These are phyloP conservation scores for Phytophthora tentaculata DNA, from an alignment of 352 stramenopile species.

Conservation along the genomic window DNA sequence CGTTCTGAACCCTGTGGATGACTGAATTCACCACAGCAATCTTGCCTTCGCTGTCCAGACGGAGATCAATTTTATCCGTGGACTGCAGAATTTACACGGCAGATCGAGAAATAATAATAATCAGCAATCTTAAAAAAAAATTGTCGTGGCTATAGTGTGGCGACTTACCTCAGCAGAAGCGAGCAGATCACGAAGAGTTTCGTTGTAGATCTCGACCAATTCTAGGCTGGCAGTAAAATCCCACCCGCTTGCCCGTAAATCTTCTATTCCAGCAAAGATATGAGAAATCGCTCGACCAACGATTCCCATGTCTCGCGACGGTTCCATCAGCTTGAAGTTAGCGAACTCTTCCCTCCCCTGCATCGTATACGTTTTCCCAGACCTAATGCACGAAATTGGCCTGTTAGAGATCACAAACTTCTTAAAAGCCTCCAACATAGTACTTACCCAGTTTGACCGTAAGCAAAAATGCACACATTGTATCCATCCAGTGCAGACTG, in stretches of 20 bases:
- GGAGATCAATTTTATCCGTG: constrained; percentile 73
- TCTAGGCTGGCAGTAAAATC: constrained; percentile 74
- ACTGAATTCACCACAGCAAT: constrained; percentile 70
- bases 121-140: constrained; percentile 5
- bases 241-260: constrained; percentile 74
- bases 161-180: constrained; percentile 53
- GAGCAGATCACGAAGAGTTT: constrained; percentile 95
- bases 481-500: constrained; percentile 96
- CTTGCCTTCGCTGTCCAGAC: constrained; percentile 73
- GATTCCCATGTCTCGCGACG: constrained; percentile 75
- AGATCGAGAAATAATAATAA: not conserved
- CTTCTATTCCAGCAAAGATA: constrained; percentile 74
- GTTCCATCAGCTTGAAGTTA: constrained; percentile 41
- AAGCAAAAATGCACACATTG: constrained; percentile 97
- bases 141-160: not conserved
- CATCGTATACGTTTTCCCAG: constrained; percentile 91
- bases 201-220: constrained; percentile 98
- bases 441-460: constrained; percentile 81
- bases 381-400: constrained; percentile 40
- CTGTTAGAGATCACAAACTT: not conserved
- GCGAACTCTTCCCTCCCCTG: constrained; percentile 62
- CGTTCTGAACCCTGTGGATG: constrained; percentile 55
- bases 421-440: not conserved
- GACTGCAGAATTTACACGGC: constrained; percentile 36
- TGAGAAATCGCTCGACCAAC: constrained; percentile 80